Conservation (phyloP, 805 yeast species). For the Jamesozyma piceae region DNA sequence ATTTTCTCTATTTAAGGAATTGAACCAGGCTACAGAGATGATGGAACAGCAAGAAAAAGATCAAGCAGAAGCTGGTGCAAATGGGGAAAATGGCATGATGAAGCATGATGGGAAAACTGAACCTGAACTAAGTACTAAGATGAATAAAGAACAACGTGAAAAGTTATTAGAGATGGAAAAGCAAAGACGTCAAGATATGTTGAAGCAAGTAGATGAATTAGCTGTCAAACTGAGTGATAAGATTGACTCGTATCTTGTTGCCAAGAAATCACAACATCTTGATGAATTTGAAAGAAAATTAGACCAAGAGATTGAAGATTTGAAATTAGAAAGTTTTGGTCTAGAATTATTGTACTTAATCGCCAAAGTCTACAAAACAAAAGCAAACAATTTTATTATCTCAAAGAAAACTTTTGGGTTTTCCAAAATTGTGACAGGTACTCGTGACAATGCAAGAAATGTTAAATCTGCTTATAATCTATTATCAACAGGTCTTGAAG, state of each 20-base stretch:
- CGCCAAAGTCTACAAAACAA: conserved; percentile 67
- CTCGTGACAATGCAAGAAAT: conserved; percentile 75
- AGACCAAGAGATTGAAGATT: conserved; percentile 57
- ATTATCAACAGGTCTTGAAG: conserved; percentile 76
- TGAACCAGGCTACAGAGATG: conserved; percentile 48
- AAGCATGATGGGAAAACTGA: conserved; percentile 32
- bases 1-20: conserved; percentile 54
- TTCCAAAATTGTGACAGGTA: conserved; percentile 69
- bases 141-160: conserved; percentile 39
- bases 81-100: conserved; percentile 13
- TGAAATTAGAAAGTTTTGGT: conserved; percentile 94
- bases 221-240: conserved; percentile 39
- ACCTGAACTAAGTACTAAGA: conserved; percentile 19
- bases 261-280: conserved; percentile 40
- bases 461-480: conserved; percentile 80
- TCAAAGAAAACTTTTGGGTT: conserved; percentile 80
- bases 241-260: conserved; percentile 37
- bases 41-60: conserved; percentile 23
- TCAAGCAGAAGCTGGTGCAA: conserved; percentile 10
- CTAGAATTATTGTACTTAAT: conserved; percentile 75
- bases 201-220: conserved; percentile 42
- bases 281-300: conserved; percentile 43
- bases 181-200: conserved; percentile 44
- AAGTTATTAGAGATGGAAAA: conserved; percentile 42
- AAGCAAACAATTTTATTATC: conserved; percentile 63